Evolutionary conservation across 164 flowering plant species (phyloP), one percentile per base, ranked within the genome.

Genomic region (Litsea cubeba): DNA sequence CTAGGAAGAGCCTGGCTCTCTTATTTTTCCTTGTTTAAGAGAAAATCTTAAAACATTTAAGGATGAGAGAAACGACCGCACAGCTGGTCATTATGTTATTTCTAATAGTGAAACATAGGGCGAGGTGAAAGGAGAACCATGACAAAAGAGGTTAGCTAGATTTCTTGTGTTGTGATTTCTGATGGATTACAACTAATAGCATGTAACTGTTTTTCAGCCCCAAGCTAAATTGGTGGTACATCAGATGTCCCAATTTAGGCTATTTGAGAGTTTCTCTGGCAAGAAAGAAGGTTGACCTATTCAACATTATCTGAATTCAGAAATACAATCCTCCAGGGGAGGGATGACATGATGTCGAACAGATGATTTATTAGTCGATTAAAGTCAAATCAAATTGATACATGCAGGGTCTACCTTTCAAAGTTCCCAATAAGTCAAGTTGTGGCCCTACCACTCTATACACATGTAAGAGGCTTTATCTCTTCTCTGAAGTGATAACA

Each of bases 41-140:
- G 10, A 40, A 1, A 40, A 40, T 40, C 46, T 40, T 40, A 40
- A 1, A 8, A 7, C 46, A 40, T 40, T 25, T 32, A 66, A 25
- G 28, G 46, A 26, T 2, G 32, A 28, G 46, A 26, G 60, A 63
- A 63, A 63, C 66, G 17, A 63, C 66, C 24, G 25, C 15, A 10
- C 2, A 63, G 5, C 28, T 22, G 66, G 69, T 26, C 22, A 18
- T 30, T 66, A 20, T 26, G 26, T 32, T 66, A 28, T 68, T 40
- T n/a, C 49, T 64, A 40, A 7, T 40, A 40, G 46, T 40, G 26
- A 8, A 64, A n/a, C 12, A 15, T 26, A 5, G 72, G 2, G 22
- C 74, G 69, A 30, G 18, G 72, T 69, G 46, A 50, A 54, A 51
- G 77, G 73, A 72, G 78, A 63, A 73, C 69, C 76, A 54, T 30